Evolutionary conservation across 768 basidiomycete species (phyloP), one percentile per base, ranked within the genome.

Genomic region (Russula earlei): DNA sequence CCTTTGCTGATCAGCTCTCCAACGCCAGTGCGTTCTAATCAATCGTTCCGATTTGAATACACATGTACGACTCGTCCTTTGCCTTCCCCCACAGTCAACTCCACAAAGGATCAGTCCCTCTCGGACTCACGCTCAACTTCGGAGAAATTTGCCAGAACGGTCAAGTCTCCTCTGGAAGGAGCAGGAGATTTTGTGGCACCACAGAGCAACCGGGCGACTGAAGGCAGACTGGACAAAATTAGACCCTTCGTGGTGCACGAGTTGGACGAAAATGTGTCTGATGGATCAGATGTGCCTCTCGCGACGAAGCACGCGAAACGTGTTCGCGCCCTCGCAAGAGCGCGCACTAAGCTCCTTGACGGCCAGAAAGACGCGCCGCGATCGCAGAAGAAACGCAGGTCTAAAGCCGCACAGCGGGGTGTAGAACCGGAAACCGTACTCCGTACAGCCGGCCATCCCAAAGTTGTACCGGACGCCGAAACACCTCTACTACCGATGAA

Each of bases 1-100:
- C 56, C 15, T 43, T 58, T 27, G 41, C 51, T 1, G 20, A 48
- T 33, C 51, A 52, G 25, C 56, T 58, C 3, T 51, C 52, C 17
- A 33, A 53, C 29, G 40, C 56, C 34, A 47, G 56, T 53, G 20
- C 46, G 56, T 48, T 25, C 22, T 12, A 27, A 11, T 33, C 9
- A 29, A 7, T 11, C 20, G 25, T 49, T 31, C 11, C 24, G 12
- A 17, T 19, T 8, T 29, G 15, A 20, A 34, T 15, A 4, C 38
- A 34, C 38, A 25, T 4, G 40, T 46, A 42, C 24, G 24, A 9
- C 25, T 19, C 15, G 8, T 7, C 19, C 11, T 33, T 31, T 5
- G n/a, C 5, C 7, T 34, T 41, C 2, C 11, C 17, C 14, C 31
- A 20, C 25, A 58, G 51, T 53, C 33, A 53, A 49, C 33, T 5